Evolutionary conservation across 352 stramenopile species (phyloP), one percentile per base, ranked within the genome.

Genomic region (Phytophthora fragariae): DNA sequence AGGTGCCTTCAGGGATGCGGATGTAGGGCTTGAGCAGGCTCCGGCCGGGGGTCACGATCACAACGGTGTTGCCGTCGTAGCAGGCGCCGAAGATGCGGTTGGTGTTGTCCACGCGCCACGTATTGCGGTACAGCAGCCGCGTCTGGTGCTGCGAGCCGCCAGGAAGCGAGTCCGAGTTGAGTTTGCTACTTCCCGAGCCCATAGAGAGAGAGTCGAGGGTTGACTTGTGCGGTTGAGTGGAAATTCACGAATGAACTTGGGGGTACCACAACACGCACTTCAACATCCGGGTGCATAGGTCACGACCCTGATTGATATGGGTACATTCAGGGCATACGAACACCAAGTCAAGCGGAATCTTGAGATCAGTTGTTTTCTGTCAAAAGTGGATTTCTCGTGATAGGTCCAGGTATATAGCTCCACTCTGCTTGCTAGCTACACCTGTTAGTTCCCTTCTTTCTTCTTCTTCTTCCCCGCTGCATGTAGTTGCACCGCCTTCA

Each of bases 1-100:
- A 97, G 57, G 86, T 96, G 31, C 92, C 92, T 57, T 98, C 88
- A 0, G 92, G 92, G 11, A 98, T 89, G 41, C 88, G 89, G 60
- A 98, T 93, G 58, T 93, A 97, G 9, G 82, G 89, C 72, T 88
- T 91, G 47, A 95, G 71, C 6, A 72, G 73, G 44, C 70, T 87
- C 3, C 82, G 82, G 1, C 80, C 80, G 0, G 87, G 89, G 59
- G 93, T 85, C 57, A 95, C 87, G 39, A 95, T 90, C 53, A 97
- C 73, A 2, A 97, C 81, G 1, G 89, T 94, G 74, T 92, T 92
- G 62, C 87, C 87, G 50, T 92, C 82, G 70, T 90, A 92, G 72
- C 90, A 91, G n/a, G 84, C 81, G 14, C 86, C 83, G 62, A 97
- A 97, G 19, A 88, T 53, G 3, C 89, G 80, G 61, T 93, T 93